These are phyloP conservation scores for Kwoniella mangroviensis DNA, from an alignment of 768 basidiomycete genomes.

Conservation along the genomic window DNA sequence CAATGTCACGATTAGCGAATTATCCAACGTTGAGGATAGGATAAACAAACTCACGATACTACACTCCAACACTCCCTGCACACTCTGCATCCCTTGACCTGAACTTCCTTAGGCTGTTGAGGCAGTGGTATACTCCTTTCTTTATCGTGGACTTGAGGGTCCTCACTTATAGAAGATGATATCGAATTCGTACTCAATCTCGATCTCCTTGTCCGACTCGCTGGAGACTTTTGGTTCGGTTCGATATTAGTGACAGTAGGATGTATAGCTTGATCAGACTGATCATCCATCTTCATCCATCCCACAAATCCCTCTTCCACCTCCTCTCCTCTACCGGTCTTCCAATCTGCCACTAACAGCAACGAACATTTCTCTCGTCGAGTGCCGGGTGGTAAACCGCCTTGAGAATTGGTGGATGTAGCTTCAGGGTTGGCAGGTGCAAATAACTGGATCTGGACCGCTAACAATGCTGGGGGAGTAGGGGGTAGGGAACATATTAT, in stretches of 20 bases:
- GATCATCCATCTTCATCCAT: conserved; percentile 54
- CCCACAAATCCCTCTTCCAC: conserved; percentile 63
- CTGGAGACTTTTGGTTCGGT: conserved; percentile 62
- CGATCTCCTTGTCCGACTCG: conserved; percentile 46
- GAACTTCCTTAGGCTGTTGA: conserved; percentile 63
- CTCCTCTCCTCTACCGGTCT: conserved; percentile 77
- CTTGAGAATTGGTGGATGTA: conserved; percentile 19
- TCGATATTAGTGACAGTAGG: neutral
- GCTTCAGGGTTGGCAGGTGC: conserved; percentile 31
- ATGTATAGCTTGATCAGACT: neutral
- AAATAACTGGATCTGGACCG: conserved; percentile 61
- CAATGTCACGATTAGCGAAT: neutral
- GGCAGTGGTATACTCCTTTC: conserved; percentile 67
- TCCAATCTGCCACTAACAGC: conserved; percentile 70
- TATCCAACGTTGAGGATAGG: no score
- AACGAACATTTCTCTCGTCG: conserved; percentile 52
- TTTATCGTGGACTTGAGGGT: conserved; percentile 35
- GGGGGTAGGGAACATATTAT: conserved; percentile 88
- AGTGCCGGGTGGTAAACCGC: conserved; percentile 49
- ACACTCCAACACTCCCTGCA: conserved; percentile 81
- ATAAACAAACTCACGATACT: conserved; percentile 67
- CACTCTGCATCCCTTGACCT: conserved; percentile 79
- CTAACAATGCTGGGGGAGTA: conserved; percentile 61
- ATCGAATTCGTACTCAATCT: conserved; percentile 59
- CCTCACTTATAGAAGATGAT: neutral